These are phyloP conservation scores for Daldinia grandis DNA, from an alignment of 495 filamentous ascomycete genomes.

Conservation along the genomic window DNA sequence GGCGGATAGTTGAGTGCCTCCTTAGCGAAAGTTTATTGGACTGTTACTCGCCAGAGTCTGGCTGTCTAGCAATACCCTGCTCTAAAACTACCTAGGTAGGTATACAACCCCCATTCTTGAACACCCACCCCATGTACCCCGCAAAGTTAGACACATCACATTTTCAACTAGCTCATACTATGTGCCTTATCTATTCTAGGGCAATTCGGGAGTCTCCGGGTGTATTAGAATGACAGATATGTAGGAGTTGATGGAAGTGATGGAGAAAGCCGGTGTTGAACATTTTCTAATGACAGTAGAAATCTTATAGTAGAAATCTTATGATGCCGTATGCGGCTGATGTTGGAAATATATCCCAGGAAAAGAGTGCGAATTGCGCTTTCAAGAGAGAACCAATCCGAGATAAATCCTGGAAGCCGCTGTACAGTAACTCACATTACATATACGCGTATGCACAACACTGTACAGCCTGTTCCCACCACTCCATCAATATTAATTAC, in stretches of 20 bases:
- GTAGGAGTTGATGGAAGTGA: not conserved
- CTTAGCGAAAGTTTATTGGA: not conserved
- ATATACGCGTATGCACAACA: not conserved
- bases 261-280: not conserved
- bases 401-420: not conserved
- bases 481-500: not conserved
- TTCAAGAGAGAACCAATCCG: not conserved
- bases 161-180: not conserved
- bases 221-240: not conserved
- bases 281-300: not conserved
- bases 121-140: not conserved
- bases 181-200: not conserved
- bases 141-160: not conserved
- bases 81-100: not conserved
- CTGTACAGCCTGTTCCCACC: not conserved
- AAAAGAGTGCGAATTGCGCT: not conserved
- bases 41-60: not conserved
- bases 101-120: constrained; percentile 4
- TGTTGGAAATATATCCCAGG: not conserved
- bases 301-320: not conserved
- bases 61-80: not conserved
- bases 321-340: not conserved
- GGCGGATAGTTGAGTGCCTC: not conserved
- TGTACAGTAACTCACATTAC: not conserved
- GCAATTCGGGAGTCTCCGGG: not conserved